These are phyloP conservation scores for Blastocystis sp. DNA, from an alignment of 352 stramenopile species.

Conservation along the genomic window DNA sequence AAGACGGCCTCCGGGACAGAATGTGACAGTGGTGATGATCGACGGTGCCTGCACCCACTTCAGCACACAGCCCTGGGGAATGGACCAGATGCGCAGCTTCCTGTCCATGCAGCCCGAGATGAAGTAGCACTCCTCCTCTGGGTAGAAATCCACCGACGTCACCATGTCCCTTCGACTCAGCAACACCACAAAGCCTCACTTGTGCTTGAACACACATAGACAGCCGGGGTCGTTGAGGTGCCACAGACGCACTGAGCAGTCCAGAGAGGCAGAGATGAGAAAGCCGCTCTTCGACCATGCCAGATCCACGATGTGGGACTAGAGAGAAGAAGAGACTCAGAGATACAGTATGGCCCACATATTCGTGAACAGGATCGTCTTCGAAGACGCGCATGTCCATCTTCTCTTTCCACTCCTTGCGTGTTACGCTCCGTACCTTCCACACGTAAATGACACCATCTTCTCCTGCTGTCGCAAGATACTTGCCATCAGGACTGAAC, in stretches of 20 bases:
- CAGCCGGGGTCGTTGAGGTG: constrained; percentile 66
- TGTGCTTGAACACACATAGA: constrained; percentile 68
- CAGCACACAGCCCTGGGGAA: constrained; percentile 68
- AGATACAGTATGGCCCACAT: constrained; percentile 67
- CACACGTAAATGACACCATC: constrained; percentile 64
- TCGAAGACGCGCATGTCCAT: constrained; percentile 65
- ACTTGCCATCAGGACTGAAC: constrained; percentile 67
- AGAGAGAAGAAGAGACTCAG: neutral
- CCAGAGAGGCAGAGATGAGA: constrained; percentile 67
- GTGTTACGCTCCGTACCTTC: constrained; percentile 56
- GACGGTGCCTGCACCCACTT: constrained; percentile 68
- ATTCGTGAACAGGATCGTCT: constrained; percentile 66
- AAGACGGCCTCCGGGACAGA: constrained; percentile 39
- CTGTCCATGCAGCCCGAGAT: constrained; percentile 69
- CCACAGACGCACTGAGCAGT: constrained; percentile 69
- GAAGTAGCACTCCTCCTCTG: constrained; percentile 68
- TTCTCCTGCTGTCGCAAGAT: constrained; percentile 67
- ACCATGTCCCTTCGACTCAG: constrained; percentile 65
- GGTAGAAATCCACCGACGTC: constrained; percentile 69
- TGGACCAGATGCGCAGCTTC: constrained; percentile 69
- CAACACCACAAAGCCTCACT: neutral
- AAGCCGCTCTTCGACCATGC: constrained; percentile 69
- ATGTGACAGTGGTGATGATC: constrained; percentile 62
- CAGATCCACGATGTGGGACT: constrained; percentile 67
- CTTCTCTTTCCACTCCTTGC: constrained; percentile 34